A percentile compares a stretch with the other conserved stretches of the same genome.
These are phyloP conservation scores for Monilinia vaccinii-corymbosi DNA, from an alignment of 2,329 filamentous ascomycete genomes.

Conservation along the genomic window DNA sequence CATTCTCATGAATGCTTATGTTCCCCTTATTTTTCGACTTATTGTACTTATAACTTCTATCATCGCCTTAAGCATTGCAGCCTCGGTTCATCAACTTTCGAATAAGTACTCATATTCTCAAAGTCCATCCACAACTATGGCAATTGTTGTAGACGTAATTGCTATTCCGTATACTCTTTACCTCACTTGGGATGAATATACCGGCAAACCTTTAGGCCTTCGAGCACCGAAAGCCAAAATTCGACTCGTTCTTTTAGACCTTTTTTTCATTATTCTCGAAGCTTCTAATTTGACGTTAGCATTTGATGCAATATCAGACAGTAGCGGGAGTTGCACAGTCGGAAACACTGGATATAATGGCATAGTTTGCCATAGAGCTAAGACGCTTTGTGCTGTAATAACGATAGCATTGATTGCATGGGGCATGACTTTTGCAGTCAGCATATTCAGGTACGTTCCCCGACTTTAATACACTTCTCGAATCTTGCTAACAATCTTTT, in stretches of 20 bases:
- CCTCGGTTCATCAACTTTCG: constrained; percentile 55
- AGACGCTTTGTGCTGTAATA: constrained; percentile 68
- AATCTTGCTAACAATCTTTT: constrained; percentile 23
- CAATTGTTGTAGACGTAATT: constrained; percentile 79
- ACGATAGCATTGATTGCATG: constrained; percentile 79
- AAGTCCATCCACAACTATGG: constrained; percentile 74
- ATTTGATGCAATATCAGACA: constrained; percentile 68
- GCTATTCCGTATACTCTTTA: constrained; percentile 86
- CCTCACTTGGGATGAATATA: constrained; percentile 95
- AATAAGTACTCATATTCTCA: constrained; percentile 39
- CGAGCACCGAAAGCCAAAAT: constrained; percentile 79
- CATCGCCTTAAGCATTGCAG: constrained; percentile 69
- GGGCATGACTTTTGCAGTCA: constrained; percentile 83
- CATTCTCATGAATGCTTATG: constrained; percentile 46
- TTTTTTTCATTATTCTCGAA: constrained; percentile 97
- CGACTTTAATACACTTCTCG: neutral
- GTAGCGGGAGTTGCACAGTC: constrained; percentile 47
- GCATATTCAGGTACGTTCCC: constrained; percentile 55
- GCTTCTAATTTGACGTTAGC: constrained; percentile 86
- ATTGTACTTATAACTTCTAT: constrained; percentile 77
- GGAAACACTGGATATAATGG: constrained; percentile 31
- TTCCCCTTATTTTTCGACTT: constrained; percentile 75
- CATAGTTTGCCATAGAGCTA: constrained; percentile 52
- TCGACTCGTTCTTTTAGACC: constrained; percentile 78
- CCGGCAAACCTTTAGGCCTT: constrained; percentile 81